phyloP scores from a whole-genome alignment of 2,329 filamentous ascomycete genomes.

The Elsinoe fawcettii region DNA sequence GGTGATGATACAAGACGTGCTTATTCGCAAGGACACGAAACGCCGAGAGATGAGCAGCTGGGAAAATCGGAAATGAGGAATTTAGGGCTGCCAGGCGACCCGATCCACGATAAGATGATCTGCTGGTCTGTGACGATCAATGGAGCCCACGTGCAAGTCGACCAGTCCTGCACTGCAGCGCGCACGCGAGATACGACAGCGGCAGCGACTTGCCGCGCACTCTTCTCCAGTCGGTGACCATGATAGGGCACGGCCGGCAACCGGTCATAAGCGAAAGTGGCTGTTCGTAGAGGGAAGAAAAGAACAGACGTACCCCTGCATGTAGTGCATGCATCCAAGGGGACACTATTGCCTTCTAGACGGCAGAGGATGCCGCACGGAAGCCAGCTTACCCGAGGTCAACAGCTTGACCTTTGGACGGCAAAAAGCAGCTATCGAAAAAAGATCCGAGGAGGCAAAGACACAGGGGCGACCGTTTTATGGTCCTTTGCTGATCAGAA shows the following conservation, averaged over 20 bases:
- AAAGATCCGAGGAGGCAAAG: neutral
- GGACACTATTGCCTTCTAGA: conserved; percentile 8
- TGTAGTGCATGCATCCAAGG: neutral
- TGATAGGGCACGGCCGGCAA: neutral
- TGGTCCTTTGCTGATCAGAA: neutral
- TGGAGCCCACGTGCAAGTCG: conserved; percentile 3
- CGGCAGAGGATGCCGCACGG: neutral
- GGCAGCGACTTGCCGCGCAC: neutral
- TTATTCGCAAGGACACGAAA: neutral
- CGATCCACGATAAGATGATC: conserved; percentile 1
- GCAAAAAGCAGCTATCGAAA: conserved; percentile 1
- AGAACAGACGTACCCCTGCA: neutral
- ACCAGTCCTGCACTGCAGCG: neutral
- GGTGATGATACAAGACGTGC: too few species aligned
- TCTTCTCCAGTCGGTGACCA: neutral
- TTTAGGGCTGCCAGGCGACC: neutral
- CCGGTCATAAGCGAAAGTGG: neutral
- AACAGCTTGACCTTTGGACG: neutral
- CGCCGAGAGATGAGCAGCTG: neutral
- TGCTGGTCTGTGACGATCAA: neutral
- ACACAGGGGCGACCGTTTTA: neutral
- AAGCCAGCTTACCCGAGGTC: neutral
- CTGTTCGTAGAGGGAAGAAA: neutral
- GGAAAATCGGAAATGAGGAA: conserved; percentile 1
- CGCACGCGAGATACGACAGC: neutral